Evolutionary conservation across 1,284 basidiomycete species (phyloP), one percentile per base, ranked within the genome.

Genomic region (Ganoderma lucidum): DNA sequence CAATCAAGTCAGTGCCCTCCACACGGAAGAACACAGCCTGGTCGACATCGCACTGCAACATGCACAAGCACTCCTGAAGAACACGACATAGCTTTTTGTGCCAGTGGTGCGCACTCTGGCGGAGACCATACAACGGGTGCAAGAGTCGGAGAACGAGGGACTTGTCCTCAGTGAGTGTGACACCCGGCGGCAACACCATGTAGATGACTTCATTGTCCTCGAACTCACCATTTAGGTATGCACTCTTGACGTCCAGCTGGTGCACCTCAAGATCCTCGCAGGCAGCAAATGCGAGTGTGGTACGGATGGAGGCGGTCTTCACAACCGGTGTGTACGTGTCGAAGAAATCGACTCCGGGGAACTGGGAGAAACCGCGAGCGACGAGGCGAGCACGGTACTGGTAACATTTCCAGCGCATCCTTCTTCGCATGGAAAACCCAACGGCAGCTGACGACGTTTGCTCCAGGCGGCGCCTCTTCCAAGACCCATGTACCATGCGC

Each of bases 311-410:
- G 1, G 70, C 61, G 37, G 78, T 74, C 48, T 75, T 71, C 14
- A 75, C 77, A 0, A 82, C 79, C 1, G 81, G 80, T 75, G 48
- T 12, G n/a, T 51, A 51, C 6, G 48, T 51, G n/a, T 51, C 48
- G 48, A 51, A 51, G 12, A 51, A 86, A 71, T 86, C 82, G 17
- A 83, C 59, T 0, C 84, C 81, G 1, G 75, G 70, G 1, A 75
- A 65, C 69, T 82, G 81, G 55, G 71, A 70, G 74, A 79, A 84
- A 1, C 83, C 84, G 59, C 79, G 77, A 6, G 81, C 81, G 1
- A 83, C 79, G 0, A 83, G 75, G 1, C 81, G 70, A 0, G 80
- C 82, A 48, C 82, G 81, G 74, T 75, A 76, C 32, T 74, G 72
- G 37, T 66, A 55, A 81, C 42, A 8, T 73, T 56, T 1, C 79